Base-by-base conservation (phyloP, 768 basidiomycete species). In the Mycena floridula region DNA sequence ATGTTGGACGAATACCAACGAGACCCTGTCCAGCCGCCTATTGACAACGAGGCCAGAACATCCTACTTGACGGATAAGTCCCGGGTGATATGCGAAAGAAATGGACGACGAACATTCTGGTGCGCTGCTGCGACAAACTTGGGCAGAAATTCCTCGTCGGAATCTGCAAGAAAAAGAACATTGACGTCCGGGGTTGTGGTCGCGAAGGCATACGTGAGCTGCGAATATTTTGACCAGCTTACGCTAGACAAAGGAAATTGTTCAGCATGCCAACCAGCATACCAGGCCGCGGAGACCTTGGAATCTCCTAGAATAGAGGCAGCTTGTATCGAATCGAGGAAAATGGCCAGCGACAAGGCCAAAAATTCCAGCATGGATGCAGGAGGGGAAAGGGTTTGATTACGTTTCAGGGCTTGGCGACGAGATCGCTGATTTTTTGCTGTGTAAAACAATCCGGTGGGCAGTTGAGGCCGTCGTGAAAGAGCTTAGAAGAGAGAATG, bases 21-120 rank as follows among this genome's bases (percentile, higher is more conserved):
- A 2, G 79, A 71, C 4, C 86, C 87, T 3, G 64, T 69, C 82
- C 83, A 89, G 20, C 87, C 87, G 23, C 87, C 87, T 15, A 90
- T 66, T 0, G 79, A 76, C 23, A 85, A 47, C 9, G 73, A 57
- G 0, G 85, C 77, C 38, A 68, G 64, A 9, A 85, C 81, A 49
- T 59, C 54, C 83, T 86, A 26, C 16, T 27, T 15, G 26, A 22
- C 25, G 5, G n/a, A 42, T 2, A 22, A 37, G 25, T 7, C 49
- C 37, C 16, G 44, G 67, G 5, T 60, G 41, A 0, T 61, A 60
- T 11, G 73, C 57, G 5, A 64, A 42, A 18, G 46, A 26, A 25
- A 41, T 55, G 53, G 25, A 68, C 61, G 0, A 61, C 62, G 43
- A 48, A 71, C 74, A 57, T 74, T 60, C 5, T 61, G 46, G 36